Evolutionary conservation across 2,329 filamentous ascomycete species (phyloP).

Genomic region (Fusarium luffae): DNA sequence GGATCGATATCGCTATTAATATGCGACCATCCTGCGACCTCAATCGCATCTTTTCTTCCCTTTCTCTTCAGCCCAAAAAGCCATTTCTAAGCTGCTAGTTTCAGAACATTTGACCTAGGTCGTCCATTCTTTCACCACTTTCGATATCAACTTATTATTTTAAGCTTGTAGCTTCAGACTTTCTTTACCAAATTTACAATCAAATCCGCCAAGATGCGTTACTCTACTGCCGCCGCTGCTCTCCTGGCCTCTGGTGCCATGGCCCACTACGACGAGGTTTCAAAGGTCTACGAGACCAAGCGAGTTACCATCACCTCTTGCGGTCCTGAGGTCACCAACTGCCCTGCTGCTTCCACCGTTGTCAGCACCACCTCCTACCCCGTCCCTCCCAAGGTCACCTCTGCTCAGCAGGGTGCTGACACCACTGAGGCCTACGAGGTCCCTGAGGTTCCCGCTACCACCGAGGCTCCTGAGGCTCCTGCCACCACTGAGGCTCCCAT

Average conservation of each 20-base stretch:
- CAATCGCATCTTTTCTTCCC: slow-evolving; percentile 39
- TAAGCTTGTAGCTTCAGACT: slow-evolving; percentile 43
- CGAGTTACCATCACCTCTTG: slow-evolving; percentile 72
- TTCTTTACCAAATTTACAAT: slow-evolving; percentile 38
- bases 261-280: slow-evolving; percentile 50
- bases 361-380: slow-evolving; percentile 38
- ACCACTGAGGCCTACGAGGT: slow-evolving; percentile 46
- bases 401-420: slow-evolving; percentile 48
- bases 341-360: slow-evolving; percentile 41
- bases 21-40: slow-evolving; percentile 53
- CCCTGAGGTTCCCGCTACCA: slow-evolving; percentile 42
- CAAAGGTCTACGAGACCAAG: slow-evolving; percentile 67
- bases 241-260: slow-evolving; percentile 56
- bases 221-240: slow-evolving; percentile 61
- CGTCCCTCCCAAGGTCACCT: slow-evolving; percentile 26
- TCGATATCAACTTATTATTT: slow-evolving; percentile 44
- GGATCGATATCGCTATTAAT: slow-evolving; percentile 58
- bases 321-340: slow-evolving; percentile 50
- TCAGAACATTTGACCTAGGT: slow-evolving; percentile 65
- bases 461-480: slow-evolving; percentile 51
- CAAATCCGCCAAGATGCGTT: slow-evolving; percentile 69
- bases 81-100: slow-evolving; percentile 54
- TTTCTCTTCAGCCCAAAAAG: slow-evolving; percentile 57
- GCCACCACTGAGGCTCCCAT: slow-evolving; percentile 53
- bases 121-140: slow-evolving; percentile 63